Conservation (phyloP, 148 eudicot genomes). For the Rhododendron vialii region DNA sequence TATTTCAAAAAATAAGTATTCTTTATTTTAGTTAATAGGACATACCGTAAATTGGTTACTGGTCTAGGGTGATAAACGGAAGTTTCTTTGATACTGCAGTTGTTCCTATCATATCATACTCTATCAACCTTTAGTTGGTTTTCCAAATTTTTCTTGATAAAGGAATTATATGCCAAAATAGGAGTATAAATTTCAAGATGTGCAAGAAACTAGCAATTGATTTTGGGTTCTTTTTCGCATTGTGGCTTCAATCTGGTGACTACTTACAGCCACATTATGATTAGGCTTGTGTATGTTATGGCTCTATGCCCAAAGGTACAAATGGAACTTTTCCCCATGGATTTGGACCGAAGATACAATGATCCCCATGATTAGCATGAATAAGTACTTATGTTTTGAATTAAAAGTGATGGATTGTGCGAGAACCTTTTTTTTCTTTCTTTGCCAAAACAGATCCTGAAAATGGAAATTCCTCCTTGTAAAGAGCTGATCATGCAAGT, state of each 20-base stretch:
- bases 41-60: background rate
- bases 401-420: too few relatives aligned
- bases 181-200: too few relatives aligned
- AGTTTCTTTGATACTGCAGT: background rate
- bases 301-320: background rate
- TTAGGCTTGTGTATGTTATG: background rate
- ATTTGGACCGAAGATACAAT: background rate
- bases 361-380: background rate
- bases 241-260: background rate
- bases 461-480: background rate
- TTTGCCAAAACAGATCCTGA: background rate
- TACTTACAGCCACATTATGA: background rate
- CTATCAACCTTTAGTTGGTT: background rate
- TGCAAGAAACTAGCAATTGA: background rate
- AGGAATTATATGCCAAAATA: background rate
- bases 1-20: too few relatives aligned
- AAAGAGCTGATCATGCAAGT: too few relatives aligned
- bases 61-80: background rate
- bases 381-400: too few relatives aligned
- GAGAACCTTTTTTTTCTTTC: too few relatives aligned
- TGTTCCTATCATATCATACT: background rate
- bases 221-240: too few relatives aligned
- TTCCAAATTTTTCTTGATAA: background rate
- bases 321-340: background rate
- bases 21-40: too few relatives aligned